Percentiles rank a stretch among this genome's conserved stretches.
Conservation (phyloP, 352 stramenopile genomes). For the Hyaloperonospora arabidopsidis region DNA sequence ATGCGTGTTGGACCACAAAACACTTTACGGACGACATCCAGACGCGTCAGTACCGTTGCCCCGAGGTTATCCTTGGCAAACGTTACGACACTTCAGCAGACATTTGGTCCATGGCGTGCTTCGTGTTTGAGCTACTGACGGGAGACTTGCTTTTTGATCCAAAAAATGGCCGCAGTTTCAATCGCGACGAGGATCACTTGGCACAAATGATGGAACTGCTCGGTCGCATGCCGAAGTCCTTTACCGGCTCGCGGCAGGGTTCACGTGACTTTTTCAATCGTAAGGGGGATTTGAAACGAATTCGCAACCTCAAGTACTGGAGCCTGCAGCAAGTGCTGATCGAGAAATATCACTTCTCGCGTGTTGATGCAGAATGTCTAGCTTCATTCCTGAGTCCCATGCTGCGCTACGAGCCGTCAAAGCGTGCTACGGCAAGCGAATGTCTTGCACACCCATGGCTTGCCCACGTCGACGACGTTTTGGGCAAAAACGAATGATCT, state of each 20-base stretch:
- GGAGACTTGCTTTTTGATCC: slow-evolving; percentile 99
- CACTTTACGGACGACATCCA: slow-evolving; percentile 99
- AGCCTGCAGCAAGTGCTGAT: slow-evolving; percentile 92
- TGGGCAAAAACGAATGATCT: slow-evolving; percentile 3
- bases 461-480: slow-evolving; percentile 19
- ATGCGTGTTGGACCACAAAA: slow-evolving; percentile 98
- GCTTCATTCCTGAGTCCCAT: slow-evolving; percentile 93
- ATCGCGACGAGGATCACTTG: slow-evolving; percentile 94
- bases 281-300: slow-evolving; percentile 96
- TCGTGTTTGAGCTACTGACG: slow-evolving; percentile 98
- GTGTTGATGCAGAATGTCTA: slow-evolving; percentile 81
- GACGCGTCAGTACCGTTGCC: slow-evolving; percentile 98
- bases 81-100: slow-evolving; percentile 98
- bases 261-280: slow-evolving; percentile 96
- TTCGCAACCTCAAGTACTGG: slow-evolving; percentile 98
- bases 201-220: slow-evolving; percentile 99
- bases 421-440: slow-evolving; percentile 89
- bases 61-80: slow-evolving; percentile 95
- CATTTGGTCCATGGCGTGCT: slow-evolving; percentile 98
- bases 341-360: slow-evolving; percentile 94
- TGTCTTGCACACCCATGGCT: slow-evolving; percentile 94
- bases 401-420: slow-evolving; percentile 79
- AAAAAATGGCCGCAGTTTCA: slow-evolving; percentile 81
- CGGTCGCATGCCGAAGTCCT: slow-evolving; percentile 92
- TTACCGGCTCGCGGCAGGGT: slow-evolving; percentile 62